phyloP scores from a whole-genome alignment of 1,139 yeast genomes.

The Hemisphaericaspora xylanilytica region DNA sequence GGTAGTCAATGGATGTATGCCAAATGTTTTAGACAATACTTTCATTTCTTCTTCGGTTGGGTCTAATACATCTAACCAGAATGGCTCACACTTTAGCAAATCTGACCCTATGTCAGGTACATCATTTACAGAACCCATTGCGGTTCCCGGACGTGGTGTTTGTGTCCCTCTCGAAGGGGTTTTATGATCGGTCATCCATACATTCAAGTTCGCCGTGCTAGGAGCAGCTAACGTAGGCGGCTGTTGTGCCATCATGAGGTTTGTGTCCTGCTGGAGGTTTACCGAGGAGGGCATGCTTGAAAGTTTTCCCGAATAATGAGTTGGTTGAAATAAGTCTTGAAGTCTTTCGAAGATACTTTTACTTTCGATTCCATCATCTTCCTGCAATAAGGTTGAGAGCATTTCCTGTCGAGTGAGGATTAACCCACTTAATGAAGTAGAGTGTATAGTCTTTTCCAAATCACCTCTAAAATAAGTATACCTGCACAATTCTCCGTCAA shows the following conservation, averaged over 20 bases:
- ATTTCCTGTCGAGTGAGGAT: constrained; percentile 23
- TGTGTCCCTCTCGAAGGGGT: constrained; percentile 15
- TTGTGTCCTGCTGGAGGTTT: constrained; percentile 5
- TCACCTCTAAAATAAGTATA: constrained; percentile 94
- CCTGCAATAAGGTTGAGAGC: constrained; percentile 1
- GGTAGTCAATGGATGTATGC: constrained; percentile 92
- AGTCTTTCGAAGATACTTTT: constrained; percentile 16
- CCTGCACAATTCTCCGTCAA: constrained; percentile 40
- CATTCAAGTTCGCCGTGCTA: constrained; percentile 3
- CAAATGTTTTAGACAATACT: constrained; percentile 84
- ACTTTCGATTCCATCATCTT: constrained; percentile 15
- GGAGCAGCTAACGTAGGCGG: background rate
- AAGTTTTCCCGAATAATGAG: constrained; percentile 16
- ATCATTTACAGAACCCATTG: constrained; percentile 14
- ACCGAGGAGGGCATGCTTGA: constrained; percentile 13
- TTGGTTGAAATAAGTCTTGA: constrained; percentile 33
- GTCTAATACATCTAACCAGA: constrained; percentile 89
- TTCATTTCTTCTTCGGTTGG: constrained; percentile 98
- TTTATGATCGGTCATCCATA: constrained; percentile 4
- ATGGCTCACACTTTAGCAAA: constrained; percentile 42
- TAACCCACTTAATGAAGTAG: constrained; percentile 84
- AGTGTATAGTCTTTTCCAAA: constrained; percentile 81
- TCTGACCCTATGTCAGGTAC: constrained; percentile 5
- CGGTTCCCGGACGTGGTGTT: constrained; percentile 17
- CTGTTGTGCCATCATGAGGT: background rate